A percentile compares a stretch with the other conserved stretches of the same genome.
These are phyloP conservation scores for Alloascoidea africana DNA, from an alignment of 805 yeast species.

Conservation along the genomic window DNA sequence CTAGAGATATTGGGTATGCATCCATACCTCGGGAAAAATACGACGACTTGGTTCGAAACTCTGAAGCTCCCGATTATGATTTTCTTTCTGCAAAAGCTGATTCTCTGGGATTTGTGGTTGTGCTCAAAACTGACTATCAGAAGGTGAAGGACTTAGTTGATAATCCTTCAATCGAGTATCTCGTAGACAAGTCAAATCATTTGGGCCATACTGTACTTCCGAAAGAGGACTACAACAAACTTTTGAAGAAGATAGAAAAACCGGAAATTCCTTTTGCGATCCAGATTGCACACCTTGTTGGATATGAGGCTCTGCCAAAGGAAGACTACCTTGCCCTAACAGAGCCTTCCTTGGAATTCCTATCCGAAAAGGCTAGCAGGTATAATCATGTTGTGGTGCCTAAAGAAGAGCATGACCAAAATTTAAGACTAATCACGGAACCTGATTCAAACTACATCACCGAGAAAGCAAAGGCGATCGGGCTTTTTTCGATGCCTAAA, in stretches of 20 bases:
- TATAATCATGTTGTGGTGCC: constrained; percentile 16
- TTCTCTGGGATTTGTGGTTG: background rate
- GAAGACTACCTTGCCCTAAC: constrained; percentile 10
- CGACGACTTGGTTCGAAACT: background rate
- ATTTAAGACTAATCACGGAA: background rate
- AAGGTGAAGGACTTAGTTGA: background rate
- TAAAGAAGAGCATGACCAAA: constrained; percentile 9
- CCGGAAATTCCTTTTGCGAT: too few species aligned
- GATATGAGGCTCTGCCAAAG: constrained; percentile 2
- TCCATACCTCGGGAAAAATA: constrained; percentile 18
- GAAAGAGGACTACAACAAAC: background rate
- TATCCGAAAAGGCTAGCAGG: background rate
- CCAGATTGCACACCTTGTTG: too few species aligned
- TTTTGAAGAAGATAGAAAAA: background rate
- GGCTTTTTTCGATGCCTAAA: constrained; percentile 14
- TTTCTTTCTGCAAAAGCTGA: background rate
- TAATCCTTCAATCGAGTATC: background rate
- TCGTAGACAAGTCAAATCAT: background rate
- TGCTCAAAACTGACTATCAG: background rate
- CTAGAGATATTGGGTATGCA: constrained; percentile 3
- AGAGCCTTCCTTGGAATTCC: background rate
- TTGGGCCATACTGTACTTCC: constrained; percentile 2
- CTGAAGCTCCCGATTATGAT: background rate
- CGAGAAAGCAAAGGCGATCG: constrained; percentile 15
- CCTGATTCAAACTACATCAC: constrained; percentile 17